These are phyloP conservation scores for Sphenostylis stenocarpa DNA, from an alignment of 306 rosid species.

Conservation along the genomic window DNA sequence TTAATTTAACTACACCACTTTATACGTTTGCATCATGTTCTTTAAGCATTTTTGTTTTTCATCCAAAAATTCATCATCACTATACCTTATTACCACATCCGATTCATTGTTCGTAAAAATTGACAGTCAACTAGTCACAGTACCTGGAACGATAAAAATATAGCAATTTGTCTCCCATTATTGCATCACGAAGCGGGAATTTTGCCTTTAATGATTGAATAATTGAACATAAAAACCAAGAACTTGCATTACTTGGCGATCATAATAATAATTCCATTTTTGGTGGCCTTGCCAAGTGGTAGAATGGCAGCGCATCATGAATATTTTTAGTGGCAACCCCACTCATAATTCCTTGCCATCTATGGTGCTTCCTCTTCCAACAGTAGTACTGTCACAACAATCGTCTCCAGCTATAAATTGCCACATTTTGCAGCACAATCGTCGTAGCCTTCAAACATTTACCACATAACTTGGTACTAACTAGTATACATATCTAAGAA, in stretches of 20 bases:
- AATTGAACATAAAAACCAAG: not conserved
- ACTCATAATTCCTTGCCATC: conserved; percentile 4
- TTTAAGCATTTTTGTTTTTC: not conserved
- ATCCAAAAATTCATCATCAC: not conserved
- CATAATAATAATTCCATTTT: not conserved
- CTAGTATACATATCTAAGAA: not conserved
- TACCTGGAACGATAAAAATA: not conserved
- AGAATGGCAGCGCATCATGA: not conserved
- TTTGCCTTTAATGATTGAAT: conserved; percentile 15
- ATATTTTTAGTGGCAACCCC: conserved; percentile 31
- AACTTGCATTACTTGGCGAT: not conserved
- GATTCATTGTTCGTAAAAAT: not conserved
- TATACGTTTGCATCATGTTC: not conserved
- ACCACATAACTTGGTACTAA: not conserved
- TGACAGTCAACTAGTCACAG: conserved; percentile 21
- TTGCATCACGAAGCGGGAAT: not conserved
- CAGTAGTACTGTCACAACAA: not conserved
- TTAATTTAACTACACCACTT: not conserved
- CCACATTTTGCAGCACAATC: conserved; percentile 3
- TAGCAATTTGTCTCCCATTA: conserved; percentile 19
- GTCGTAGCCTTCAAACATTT: not conserved
- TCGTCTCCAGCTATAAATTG: conserved; percentile 14
- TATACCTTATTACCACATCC: not conserved
- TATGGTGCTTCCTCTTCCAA: not conserved
- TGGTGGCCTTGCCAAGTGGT: conserved; percentile 10